Evolutionary conservation across 495 filamentous ascomycete species (phyloP), one percentile per base, ranked within the genome.

Genomic region (Extremus antarcticus): DNA sequence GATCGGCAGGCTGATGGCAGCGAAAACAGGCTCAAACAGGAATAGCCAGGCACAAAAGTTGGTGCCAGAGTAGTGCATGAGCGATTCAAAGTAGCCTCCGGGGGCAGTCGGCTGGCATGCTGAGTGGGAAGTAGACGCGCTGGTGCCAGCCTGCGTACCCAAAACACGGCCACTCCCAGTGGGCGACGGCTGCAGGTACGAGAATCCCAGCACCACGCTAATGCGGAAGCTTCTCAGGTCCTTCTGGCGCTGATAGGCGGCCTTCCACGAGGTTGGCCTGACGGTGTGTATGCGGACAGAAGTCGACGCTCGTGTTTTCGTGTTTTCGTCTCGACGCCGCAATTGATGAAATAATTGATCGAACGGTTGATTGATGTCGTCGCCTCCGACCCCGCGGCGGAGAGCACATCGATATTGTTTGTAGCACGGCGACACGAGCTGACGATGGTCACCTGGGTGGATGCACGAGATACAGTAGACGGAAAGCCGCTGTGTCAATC

Each of bases 1-100:
- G 38, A 51, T 51, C 49, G 41, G 38, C 39, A 16, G 41, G 38
- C 39, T 11, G 39, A 54, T 13, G 19, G 47, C 22, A 41, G 57
- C 25, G 47, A 41, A 25, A 3, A 45, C 22, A 43, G 38, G 40
- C 48, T 24, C 24, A 25, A 57, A 16, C 9, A 16, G 41, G 57
- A 43, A 24, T 41, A 25, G 59, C 51, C 59, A 57, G 55, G 59
- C 50, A 61, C 50, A 52, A n/a, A 25, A 40, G 20, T 23, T 56
- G 51, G 50, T 40, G 29, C 20, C 20, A 43, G 38, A 8, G 32
- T 52, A 52, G 57, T 45, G 57, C 39, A 43, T 19, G 17, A 21
- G 49, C 49, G 43, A 49, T 39, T 56, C 49, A 47, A 60, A 38
- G 45, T 60, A 29, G 57, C 47, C 16, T 17, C 22, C 52, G 29